Evolutionary conservation across 345 rosid species (phyloP).

Genomic region (Pistacia integerrima): DNA sequence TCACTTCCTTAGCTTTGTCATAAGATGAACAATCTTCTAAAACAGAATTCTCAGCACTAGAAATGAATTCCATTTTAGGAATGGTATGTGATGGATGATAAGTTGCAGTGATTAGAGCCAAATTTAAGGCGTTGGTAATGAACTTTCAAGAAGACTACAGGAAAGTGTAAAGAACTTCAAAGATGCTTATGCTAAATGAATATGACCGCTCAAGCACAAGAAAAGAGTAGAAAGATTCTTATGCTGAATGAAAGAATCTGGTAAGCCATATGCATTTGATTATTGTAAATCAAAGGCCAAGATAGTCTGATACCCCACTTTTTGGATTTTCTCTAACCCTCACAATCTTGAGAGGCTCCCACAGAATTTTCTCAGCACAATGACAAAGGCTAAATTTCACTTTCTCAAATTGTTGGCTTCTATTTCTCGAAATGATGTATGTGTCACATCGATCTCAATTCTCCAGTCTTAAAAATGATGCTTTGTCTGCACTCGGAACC

Average conservation of each 20-base stretch:
- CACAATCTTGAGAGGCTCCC: background rate
- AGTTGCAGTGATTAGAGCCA: background rate
- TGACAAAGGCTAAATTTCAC: too few species aligned
- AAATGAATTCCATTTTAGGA: slow-evolving; percentile 22
- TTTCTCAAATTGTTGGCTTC: too few species aligned
- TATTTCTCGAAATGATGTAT: too few species aligned
- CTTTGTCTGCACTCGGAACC: too few species aligned
- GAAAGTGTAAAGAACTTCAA: background rate
- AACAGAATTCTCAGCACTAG: background rate
- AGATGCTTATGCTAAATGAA: slow-evolving; percentile 9
- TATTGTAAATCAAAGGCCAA: slow-evolving; percentile 6
- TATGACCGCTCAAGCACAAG: slow-evolving; percentile 9
- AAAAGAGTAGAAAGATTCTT: slow-evolving; percentile 15
- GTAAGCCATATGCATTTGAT: slow-evolving; percentile 9
- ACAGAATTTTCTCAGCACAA: background rate
- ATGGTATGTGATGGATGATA: background rate
- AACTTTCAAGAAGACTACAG: slow-evolving; percentile 1
- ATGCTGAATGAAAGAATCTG: background rate
- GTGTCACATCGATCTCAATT: background rate
- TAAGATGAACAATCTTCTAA: slow-evolving; percentile 26
- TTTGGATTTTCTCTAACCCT: slow-evolving; percentile 9
- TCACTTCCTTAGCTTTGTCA: slow-evolving; percentile 35
- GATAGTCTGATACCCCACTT: slow-evolving; percentile 8
- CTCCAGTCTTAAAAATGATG: too few species aligned
- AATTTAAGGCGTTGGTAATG: background rate